Evolutionary conservation across 345 rosid genomes (phyloP), one percentile per base, ranked within the genome.

Genomic region (Kandelia obovata): DNA sequence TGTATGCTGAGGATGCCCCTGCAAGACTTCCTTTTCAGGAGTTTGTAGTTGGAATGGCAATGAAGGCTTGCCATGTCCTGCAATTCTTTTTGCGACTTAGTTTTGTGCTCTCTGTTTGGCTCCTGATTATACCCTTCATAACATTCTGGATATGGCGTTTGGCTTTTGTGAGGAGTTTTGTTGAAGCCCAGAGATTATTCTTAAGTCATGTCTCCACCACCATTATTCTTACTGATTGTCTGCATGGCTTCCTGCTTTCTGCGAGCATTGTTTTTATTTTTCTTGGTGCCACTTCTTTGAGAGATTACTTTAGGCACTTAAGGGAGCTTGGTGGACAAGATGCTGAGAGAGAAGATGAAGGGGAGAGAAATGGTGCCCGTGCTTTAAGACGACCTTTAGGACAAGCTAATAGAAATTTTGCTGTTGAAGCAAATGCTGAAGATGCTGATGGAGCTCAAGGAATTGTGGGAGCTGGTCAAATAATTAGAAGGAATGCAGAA

Each of bases 21-120:
- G 69, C 90, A 15, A 96, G 98, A 85, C 99, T 96, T 76, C 96
- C 99, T 64, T 96, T 92, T 82, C 92, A 92, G 91, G 99, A 95
- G 89, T 92, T 95, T 83, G 64, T 92, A 23, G 88, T 87, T 69
- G 99, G 99, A 65, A 95, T 95, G 83, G 89, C 81, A n/a, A 85
- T 92, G 96, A 95, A 95, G 85, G 86, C 97, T 69, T 95, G 88
- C 73, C 96, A 90, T 73, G 91, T 95, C 57, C 62, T 95, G 84
- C 98, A 90, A 76, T 95, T 95, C 85, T 85, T 92, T 79, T 63
- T 95, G 82, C 90, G 96, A 68, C 89, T 92, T 66, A 87, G 96
- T 80, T 95, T 92, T 76, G 94, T 95, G 32, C 98, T 95, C 62
- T 88, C 90, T 1, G 98, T 95, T 53, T 95, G 98, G 99, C 98